Evolutionary conservation across 2,329 filamentous ascomycete species (phyloP), one percentile per base, ranked within the genome.

Genomic region (Pyrenophora tritici-repentis): DNA sequence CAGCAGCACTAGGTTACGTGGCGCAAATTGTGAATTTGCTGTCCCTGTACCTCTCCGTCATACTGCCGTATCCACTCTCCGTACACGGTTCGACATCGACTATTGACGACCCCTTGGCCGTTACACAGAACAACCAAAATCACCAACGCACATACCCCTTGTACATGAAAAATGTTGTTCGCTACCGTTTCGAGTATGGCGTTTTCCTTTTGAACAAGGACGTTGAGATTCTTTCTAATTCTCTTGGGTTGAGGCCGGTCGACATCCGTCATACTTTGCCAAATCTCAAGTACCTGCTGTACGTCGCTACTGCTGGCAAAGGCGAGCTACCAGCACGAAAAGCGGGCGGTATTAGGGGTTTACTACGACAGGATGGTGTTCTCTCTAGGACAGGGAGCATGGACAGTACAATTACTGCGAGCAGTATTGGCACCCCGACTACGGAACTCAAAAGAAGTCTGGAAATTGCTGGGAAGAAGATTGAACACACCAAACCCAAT

Each of bases 191-290:
- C 73, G 93, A 97, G 65, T 99, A 97, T 71, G 94, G 82, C 9
- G 94, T 96, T 69, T 99, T 97, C 65, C 78, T 97, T n/a, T 81
- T 99, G 12, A 97, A 97, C 77, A 97, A 97, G 75, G 80, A 97
- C 67, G 92, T 99, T 48, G 92, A 97, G 62, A 79, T 86, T 40
- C 70, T 88, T 9, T 75, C 75, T 16, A 82, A 80, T 53, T 75
- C 78, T 1, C 86, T 91, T 59, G 88, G 88, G 0, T 78, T 97
- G 10, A 86, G 87, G 39, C 86, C 96, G 1, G 82, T 97, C 56
- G 94, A 99, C 66, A 91, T 97, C 14, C 84, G 94, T 4, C 91
- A 97, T 62, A 96, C 93, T 0, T 77, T 97, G 6, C 91, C 93
- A 1, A 99, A 99, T 67, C 78, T 99, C 8, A 96, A 96, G 71